A percentile compares a stretch with the other conserved stretches of the same genome.
Evolutionary conservation across 306 rosid species (phyloP).

Genomic region (Trichosanthes cucumerina): DNA sequence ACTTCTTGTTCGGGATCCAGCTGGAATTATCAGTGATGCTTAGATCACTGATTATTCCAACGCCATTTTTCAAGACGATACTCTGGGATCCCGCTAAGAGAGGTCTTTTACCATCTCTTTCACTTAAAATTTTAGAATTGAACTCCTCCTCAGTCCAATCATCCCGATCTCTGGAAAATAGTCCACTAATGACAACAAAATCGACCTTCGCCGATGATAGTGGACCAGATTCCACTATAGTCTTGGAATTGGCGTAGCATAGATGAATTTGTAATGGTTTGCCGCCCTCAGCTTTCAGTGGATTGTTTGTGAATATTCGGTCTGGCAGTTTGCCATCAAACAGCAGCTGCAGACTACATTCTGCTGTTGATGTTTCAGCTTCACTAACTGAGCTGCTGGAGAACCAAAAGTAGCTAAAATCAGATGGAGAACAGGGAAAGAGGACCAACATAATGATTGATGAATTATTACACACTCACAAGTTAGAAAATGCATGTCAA

Average conservation of each 20-base stretch:
- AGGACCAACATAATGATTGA: not conserved
- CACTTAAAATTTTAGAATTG: constrained; percentile 4
- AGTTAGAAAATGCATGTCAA: not conserved
- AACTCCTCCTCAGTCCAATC: constrained; percentile 12
- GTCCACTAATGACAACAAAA: constrained; percentile 7
- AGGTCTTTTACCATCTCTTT: constrained; percentile 14
- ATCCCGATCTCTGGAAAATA: constrained; percentile 2
- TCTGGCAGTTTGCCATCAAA: constrained; percentile 6
- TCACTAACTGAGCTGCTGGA: constrained; percentile 2
- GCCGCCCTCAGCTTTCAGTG: constrained; percentile 2
- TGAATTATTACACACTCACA: not conserved
- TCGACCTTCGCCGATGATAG: constrained; percentile 12
- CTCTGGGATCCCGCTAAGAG: constrained; percentile 8
- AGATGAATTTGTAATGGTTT: not conserved
- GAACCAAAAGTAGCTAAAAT: not conserved
- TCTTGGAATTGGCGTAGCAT: constrained; percentile 2
- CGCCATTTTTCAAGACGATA: constrained; percentile 1
- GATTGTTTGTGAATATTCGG: constrained; percentile 3
- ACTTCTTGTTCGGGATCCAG: constrained; percentile 6
- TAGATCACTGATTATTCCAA: not conserved
- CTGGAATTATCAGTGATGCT: constrained; percentile 20
- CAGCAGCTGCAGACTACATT: not conserved
- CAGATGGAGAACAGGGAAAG: not conserved
- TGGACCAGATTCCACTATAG: constrained; percentile 1
- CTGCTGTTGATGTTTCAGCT: constrained; percentile 7